Percentiles rank a stretch among this genome's conserved stretches.
Evolutionary conservation across 2,329 filamentous ascomycete genomes (phyloP).

Genomic region (Albifimbria verrucaria): DNA sequence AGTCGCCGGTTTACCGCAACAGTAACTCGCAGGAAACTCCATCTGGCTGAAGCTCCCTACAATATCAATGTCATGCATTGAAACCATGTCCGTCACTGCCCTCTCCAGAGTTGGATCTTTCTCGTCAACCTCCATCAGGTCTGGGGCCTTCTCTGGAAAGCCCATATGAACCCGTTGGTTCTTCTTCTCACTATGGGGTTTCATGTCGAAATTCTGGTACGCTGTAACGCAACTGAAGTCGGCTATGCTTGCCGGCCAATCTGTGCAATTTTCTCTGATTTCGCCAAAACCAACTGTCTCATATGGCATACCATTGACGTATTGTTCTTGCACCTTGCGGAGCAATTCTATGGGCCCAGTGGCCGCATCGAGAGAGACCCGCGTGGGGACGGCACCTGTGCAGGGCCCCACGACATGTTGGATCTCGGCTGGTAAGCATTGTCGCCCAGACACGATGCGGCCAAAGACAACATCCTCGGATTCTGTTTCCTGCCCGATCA

Average conservation of each 20-base stretch:
- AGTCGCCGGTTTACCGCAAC: background rate
- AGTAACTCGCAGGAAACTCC: background rate
- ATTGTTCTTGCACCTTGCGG: constrained; percentile 8
- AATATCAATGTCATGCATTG: background rate
- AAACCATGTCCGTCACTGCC: background rate
- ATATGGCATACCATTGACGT: constrained; percentile 5
- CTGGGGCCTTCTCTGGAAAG: background rate
- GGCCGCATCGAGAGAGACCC: background rate
- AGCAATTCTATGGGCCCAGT: background rate
- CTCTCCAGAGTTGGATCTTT: background rate
- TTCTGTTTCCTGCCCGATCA: background rate
- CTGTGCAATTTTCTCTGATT: constrained; percentile 9
- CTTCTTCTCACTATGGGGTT: background rate
- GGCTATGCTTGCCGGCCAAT: constrained; percentile 2
- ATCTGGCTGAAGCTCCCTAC: background rate
- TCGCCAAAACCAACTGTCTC: constrained; percentile 9
- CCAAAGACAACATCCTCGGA: constrained; percentile 9
- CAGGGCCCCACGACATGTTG: constrained; percentile 9
- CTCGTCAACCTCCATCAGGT: background rate
- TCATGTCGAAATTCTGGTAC: constrained; percentile 3
- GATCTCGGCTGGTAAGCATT: constrained; percentile 5
- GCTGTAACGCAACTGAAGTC: constrained; percentile 1
- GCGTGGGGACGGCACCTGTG: constrained; percentile 8
- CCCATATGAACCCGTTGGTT: background rate
- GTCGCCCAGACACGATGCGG: constrained; percentile 9